Evolutionary conservation across 176 grass and related monocot species (phyloP).

Genomic region (Elymus sibiricus): DNA sequence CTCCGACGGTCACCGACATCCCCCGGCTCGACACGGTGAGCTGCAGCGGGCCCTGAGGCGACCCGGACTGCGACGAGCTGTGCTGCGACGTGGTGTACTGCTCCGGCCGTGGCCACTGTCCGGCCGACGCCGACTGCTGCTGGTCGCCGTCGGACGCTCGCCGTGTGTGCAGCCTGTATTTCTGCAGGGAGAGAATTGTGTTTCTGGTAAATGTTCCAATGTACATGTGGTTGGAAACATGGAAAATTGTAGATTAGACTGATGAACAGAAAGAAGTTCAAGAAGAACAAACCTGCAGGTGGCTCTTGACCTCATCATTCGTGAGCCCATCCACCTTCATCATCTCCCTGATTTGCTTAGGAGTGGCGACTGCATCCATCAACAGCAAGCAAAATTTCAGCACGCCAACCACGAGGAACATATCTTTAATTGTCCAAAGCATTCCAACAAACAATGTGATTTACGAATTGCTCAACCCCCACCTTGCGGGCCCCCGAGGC

Average conservation of each 20-base stretch:
- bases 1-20: conserved; percentile 43
- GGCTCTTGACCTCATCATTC: conserved; percentile 95
- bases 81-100: conserved; percentile 58
- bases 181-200: conserved; percentile 26
- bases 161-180: conserved; percentile 80
- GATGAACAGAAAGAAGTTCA: background rate
- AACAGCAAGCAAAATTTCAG: conserved; percentile 24
- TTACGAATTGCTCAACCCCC: background rate
- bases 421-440: background rate
- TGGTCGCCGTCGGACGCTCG: conserved; percentile 22
- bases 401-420: background rate
- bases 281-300: conserved; percentile 56
- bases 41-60: conserved; percentile 71
- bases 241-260: background rate
- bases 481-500: conserved; percentile 78
- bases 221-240: too few species aligned
- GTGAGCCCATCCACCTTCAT: conserved; percentile 96
- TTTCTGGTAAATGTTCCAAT: background rate
- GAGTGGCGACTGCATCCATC: conserved; percentile 58
- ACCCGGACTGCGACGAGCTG: conserved; percentile 62
- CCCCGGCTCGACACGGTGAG: conserved; percentile 36
- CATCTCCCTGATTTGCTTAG: conserved; percentile 88
- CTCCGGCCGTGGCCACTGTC: conserved; percentile 25
- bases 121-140: background rate
- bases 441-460: background rate